Conservation (phyloP, 805 yeast genomes). For the Saturnispora gosingensis region DNA sequence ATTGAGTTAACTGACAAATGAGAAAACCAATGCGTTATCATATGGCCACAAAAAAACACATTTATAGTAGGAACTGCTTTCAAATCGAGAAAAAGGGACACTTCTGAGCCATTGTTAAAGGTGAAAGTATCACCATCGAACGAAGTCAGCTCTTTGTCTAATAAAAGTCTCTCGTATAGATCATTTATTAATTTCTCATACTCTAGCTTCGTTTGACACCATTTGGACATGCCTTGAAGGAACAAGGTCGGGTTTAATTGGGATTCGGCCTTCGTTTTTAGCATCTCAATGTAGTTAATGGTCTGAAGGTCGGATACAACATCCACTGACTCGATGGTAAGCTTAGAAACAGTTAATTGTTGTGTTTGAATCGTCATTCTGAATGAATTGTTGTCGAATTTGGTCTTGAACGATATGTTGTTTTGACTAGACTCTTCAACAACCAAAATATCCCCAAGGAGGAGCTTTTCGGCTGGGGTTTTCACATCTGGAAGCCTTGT, state of each 20-base stretch:
- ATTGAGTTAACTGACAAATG: neutral
- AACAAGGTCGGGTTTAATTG: neutral
- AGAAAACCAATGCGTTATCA: neutral
- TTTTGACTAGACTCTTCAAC: neutral
- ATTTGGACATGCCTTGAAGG: constrained; percentile 1
- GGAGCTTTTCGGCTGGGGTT: neutral
- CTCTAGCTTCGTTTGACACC: neutral
- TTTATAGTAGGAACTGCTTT: neutral
- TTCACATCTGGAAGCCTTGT: neutral
- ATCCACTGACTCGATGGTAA: neutral
- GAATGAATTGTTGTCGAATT: neutral
- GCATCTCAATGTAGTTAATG: neutral
- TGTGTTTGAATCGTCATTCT: neutral
- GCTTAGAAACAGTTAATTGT: neutral
- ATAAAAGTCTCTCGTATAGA: neutral
- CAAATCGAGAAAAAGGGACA: neutral
- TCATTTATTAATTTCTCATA: neutral
- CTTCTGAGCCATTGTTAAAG: neutral
- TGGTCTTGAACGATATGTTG: neutral
- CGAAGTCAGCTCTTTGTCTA: neutral
- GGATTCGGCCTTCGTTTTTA: neutral
- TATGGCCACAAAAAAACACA: neutral
- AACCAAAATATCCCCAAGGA: neutral
- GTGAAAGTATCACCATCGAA: neutral
- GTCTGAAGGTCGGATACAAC: neutral